These are phyloP conservation scores for Pyrenophora teres DNA, from an alignment of 2,329 filamentous ascomycete species.

Conservation along the genomic window DNA sequence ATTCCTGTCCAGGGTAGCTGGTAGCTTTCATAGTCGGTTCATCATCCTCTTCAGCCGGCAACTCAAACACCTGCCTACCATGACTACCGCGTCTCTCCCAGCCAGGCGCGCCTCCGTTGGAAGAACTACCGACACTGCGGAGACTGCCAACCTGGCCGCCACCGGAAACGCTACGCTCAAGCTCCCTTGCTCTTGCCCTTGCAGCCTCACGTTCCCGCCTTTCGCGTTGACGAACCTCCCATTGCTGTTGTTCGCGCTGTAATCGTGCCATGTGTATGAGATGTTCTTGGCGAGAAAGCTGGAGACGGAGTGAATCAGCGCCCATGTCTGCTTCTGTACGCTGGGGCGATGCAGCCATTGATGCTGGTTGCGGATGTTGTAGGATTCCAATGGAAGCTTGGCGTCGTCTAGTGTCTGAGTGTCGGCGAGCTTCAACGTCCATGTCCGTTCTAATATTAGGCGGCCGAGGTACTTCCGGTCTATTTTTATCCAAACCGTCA, in stretches of 20 bases:
- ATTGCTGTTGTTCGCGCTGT: constrained; percentile 35
- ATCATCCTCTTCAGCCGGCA: constrained; percentile 52
- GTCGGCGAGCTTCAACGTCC: constrained; percentile 16
- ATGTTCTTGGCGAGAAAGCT: constrained; percentile 42
- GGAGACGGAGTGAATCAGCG: constrained; percentile 41
- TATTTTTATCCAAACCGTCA: constrained; percentile 40
- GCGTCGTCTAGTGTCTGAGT: constrained; percentile 32
- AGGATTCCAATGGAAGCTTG: constrained; percentile 42
- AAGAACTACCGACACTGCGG: constrained; percentile 36
- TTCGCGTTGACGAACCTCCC: constrained; percentile 33
- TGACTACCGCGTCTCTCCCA: constrained; percentile 35
- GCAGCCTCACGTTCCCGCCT: constrained; percentile 35
- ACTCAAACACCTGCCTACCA: constrained; percentile 36
- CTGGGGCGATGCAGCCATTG: constrained; percentile 47
- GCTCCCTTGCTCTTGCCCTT: constrained; percentile 39
- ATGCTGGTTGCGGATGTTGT: constrained; percentile 46
- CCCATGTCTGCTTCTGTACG: constrained; percentile 46
- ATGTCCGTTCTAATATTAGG: constrained; percentile 37
- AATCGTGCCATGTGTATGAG: constrained; percentile 40
- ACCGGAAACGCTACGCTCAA: constrained; percentile 43
- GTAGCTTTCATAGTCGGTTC: constrained; percentile 67
- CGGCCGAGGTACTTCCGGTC: constrained; percentile 32
- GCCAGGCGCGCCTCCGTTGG: constrained; percentile 28
- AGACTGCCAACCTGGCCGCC: constrained; percentile 40
- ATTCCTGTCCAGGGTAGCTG: constrained; percentile 73